Evolutionary conservation across 208 protist genomes (phyloP).

Genomic region (Leishmania mexicana): DNA sequence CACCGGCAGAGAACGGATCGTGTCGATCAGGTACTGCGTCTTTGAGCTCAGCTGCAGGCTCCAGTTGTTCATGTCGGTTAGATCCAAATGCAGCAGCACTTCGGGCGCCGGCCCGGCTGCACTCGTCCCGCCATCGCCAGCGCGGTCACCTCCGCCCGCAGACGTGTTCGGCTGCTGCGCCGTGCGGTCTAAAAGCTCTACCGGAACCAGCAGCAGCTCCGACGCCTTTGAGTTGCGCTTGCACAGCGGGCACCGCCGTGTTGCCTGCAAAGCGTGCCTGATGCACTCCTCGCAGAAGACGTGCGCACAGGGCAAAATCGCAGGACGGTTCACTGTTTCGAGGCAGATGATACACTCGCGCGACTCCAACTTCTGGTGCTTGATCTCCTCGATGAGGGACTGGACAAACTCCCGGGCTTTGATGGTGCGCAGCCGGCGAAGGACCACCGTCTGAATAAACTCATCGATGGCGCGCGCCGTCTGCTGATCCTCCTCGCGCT

Average conservation of each 20-base stretch:
- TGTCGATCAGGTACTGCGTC: constrained; percentile 52
- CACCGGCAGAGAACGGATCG: constrained; percentile 31
- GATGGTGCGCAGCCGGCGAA: constrained; percentile 17
- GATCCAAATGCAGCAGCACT: constrained; percentile 25
- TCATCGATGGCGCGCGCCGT: constrained; percentile 19
- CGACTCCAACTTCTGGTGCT: constrained; percentile 41
- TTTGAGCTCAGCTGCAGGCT: constrained; percentile 63
- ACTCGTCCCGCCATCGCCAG: not conserved
- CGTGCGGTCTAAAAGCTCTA: constrained; percentile 29
- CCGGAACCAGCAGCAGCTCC: constrained; percentile 48
- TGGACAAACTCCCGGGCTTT: constrained; percentile 48
- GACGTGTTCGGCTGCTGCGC: not conserved
- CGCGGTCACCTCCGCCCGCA: not conserved
- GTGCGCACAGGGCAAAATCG: constrained; percentile 81
- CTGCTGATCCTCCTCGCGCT: constrained; percentile 16
- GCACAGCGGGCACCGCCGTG: constrained; percentile 56
- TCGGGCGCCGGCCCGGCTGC: not conserved
- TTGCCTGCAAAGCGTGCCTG: constrained; percentile 45
- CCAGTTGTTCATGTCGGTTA: constrained; percentile 45
- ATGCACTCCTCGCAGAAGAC: constrained; percentile 79
- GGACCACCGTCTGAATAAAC: constrained; percentile 28
- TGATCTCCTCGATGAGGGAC: constrained; percentile 51
- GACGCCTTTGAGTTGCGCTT: constrained; percentile 32
- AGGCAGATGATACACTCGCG: constrained; percentile 81
- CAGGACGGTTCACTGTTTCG: constrained; percentile 53